Conservation (phyloP, 768 basidiomycete species). For the Coprinopsis marcescibilis region DNA sequence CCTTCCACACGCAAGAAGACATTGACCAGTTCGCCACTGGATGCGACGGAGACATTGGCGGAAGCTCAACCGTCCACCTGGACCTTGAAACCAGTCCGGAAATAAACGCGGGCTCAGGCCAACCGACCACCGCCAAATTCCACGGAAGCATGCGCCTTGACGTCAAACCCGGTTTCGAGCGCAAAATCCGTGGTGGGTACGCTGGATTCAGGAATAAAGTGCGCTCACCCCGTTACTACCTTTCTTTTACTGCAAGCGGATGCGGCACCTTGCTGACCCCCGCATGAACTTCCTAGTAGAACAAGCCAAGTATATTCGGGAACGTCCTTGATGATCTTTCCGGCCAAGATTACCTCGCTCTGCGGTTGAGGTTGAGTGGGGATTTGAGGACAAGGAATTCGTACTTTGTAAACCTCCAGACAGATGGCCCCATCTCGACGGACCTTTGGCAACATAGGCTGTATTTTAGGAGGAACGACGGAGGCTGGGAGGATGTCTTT, state of each 20-base stretch:
- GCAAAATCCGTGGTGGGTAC: conserved; percentile 77
- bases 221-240: neutral
- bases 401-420: conserved; percentile 94
- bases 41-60: conserved; percentile 86
- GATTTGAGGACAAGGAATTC: conserved; percentile 70
- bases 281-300: conserved; percentile 40
- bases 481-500: conserved; percentile 77
- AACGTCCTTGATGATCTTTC: conserved; percentile 81
- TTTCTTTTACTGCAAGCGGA: too few relatives aligned
- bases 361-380: conserved; percentile 75
- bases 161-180: conserved; percentile 62
- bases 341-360: conserved; percentile 70
- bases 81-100: conserved; percentile 54
- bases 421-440: conserved; percentile 70
- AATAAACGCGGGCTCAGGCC: conserved; percentile 39
- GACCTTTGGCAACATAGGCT: conserved; percentile 96
- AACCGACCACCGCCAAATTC: conserved; percentile 58
- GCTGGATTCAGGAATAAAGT: conserved; percentile 89
- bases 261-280: too few relatives aligned
- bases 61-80: conserved; percentile 73
- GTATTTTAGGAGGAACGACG: conserved; percentile 62
- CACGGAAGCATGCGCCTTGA: conserved; percentile 73
- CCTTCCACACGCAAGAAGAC: conserved; percentile 55
- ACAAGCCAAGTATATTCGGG: conserved; percentile 81
- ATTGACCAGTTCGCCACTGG: conserved; percentile 67